These are phyloP conservation scores for Trichoderma sp. DNA, from an alignment of 2,329 filamentous ascomycete genomes.

Conservation along the genomic window DNA sequence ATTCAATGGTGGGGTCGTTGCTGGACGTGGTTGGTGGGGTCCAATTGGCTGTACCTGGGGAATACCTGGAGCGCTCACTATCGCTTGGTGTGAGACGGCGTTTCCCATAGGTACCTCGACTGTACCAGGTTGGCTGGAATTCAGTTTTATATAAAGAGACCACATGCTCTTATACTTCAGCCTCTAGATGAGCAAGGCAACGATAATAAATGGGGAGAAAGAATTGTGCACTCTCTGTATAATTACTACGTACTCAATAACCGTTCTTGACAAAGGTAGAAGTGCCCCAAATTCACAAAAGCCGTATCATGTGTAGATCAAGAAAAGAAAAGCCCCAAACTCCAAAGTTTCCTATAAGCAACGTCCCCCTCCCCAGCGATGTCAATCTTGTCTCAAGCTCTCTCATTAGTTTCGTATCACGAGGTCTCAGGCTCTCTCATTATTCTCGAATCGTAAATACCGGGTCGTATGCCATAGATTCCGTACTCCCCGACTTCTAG, in stretches of 20 bases:
- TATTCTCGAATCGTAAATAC: not conserved
- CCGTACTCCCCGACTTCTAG: constrained; percentile 21
- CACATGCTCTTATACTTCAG: not conserved
- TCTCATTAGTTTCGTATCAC: not conserved
- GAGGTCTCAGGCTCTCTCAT: not conserved
- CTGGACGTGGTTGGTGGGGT: not conserved
- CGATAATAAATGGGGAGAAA: not conserved
- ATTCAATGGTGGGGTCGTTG: constrained; percentile 10
- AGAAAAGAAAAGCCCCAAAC: not conserved
- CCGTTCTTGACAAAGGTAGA: not conserved
- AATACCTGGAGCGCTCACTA: not conserved
- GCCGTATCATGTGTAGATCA: not conserved
- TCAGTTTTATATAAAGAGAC: not conserved
- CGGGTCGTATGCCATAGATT: not conserved
- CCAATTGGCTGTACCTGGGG: not conserved
- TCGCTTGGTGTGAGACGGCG: not conserved
- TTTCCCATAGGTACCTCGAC: not conserved
- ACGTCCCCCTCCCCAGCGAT: not conserved
- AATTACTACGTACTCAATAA: not conserved
- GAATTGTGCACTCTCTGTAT: not conserved
- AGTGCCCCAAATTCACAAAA: not conserved
- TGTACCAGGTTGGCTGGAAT: not conserved
- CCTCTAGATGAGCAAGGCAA: not conserved
- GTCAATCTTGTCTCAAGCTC: not conserved
- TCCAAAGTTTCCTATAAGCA: not conserved